Percentiles rank a stretch among this genome's conserved stretches.
Evolutionary conservation across 2,329 filamentous ascomycete species (phyloP).

Genomic region (Monosporascus sp.): DNA sequence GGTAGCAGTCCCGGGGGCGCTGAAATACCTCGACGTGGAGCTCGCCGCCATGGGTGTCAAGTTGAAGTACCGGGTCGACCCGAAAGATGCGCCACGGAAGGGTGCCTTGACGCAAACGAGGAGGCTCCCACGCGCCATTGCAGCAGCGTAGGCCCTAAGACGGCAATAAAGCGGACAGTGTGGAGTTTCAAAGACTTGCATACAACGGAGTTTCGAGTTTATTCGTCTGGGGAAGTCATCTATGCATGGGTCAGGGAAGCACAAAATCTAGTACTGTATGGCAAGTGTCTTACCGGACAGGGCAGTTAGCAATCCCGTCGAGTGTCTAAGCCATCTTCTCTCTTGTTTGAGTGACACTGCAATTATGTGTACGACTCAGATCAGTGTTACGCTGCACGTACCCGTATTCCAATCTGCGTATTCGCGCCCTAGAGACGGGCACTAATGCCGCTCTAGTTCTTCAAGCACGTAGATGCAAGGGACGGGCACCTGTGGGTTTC

Average conservation of each 20-base stretch:
- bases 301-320: no score
- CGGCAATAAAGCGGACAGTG: constrained; percentile 2
- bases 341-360: not conserved
- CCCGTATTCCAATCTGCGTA: not conserved
- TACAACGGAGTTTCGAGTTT: not conserved
- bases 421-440: not conserved
- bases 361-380: not conserved
- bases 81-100: constrained; percentile 60
- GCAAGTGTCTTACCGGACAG: no score
- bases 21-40: constrained; percentile 93
- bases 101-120: constrained; percentile 39
- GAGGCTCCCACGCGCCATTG: constrained; percentile 16
- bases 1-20: constrained; percentile 86
- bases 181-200: not conserved
- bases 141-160: constrained; percentile 15
- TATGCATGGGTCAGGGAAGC: not conserved
- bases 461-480: not conserved
- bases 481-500: no score
- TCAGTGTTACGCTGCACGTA: not conserved
- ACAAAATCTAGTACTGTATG: not conserved
- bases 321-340: no score
- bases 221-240: not conserved
- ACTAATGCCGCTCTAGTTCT: not conserved
- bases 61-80: constrained; percentile 71
- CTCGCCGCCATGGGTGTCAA: constrained; percentile 94